A percentile compares a stretch with the other conserved stretches of the same genome.
Conservation (phyloP, 1,139 yeast species). For the Starmera stellimalicola region DNA sequence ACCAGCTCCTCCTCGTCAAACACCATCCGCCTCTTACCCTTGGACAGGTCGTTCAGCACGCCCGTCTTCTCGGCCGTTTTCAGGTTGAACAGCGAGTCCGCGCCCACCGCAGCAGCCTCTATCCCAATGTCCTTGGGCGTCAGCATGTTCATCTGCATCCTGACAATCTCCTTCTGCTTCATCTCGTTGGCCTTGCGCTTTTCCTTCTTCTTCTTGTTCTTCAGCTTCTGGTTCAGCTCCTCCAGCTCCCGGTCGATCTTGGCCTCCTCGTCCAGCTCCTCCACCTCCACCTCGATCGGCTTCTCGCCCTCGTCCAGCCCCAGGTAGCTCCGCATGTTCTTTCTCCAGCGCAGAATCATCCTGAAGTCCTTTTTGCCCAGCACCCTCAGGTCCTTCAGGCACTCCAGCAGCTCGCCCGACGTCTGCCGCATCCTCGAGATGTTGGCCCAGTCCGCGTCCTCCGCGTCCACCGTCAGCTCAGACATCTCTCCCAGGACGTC, state of each 20-base stretch:
- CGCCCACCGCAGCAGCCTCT: constrained; percentile 80
- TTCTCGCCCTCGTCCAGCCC: constrained; percentile 54
- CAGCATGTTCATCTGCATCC: constrained; percentile 95
- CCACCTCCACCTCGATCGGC: constrained; percentile 42
- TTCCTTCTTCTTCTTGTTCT: constrained; percentile 62
- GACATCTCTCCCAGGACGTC: constrained; percentile 68
- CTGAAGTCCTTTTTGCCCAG: constrained; percentile 92
- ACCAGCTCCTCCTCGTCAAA: constrained; percentile 46
- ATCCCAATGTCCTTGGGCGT: constrained; percentile 90
- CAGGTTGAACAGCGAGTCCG: constrained; percentile 74
- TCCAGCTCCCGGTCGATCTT: constrained; percentile 78
- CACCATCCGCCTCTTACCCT: constrained; percentile 77
- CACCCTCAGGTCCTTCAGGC: constrained; percentile 85
- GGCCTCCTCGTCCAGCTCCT: constrained; percentile 78
- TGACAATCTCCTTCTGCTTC: constrained; percentile 78
- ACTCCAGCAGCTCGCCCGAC: constrained; percentile 67
- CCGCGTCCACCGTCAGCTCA: constrained; percentile 49
- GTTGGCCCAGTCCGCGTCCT: constrained; percentile 64
- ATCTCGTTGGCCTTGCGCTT: constrained; percentile 73
- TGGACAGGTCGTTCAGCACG: constrained; percentile 57
- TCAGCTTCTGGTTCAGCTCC: constrained; percentile 62
- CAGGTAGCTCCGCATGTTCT: constrained; percentile 69
- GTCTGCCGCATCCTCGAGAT: constrained; percentile 66
- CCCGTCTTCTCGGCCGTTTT: constrained; percentile 83
- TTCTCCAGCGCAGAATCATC: constrained; percentile 75